Percentiles rank a stretch among this genome's conserved stretches.
Conservation (phyloP, 2,329 filamentous ascomycete genomes). For the Alternaria alternata region DNA sequence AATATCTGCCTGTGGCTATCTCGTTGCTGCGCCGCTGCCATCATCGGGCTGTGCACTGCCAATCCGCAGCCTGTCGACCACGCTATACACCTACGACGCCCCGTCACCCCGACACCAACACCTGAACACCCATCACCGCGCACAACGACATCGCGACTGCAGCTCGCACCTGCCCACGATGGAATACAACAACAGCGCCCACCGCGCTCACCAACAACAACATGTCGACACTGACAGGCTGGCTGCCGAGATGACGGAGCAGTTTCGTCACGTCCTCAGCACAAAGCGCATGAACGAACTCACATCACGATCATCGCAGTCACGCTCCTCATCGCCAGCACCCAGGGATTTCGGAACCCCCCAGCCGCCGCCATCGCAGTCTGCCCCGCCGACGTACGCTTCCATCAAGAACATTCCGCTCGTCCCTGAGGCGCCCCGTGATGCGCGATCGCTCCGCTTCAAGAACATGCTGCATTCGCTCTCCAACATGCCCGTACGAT, state of each 20-base stretch:
- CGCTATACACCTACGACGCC: conserved; percentile 17
- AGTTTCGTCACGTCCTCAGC: conserved; percentile 87
- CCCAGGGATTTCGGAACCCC: conserved; percentile 57
- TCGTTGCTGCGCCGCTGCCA: conserved; percentile 30
- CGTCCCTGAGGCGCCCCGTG: conserved; percentile 74
- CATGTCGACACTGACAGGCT: conserved; percentile 42
- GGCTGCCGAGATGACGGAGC: conserved; percentile 79
- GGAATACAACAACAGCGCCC: conserved; percentile 45
- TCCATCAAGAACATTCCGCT: conserved; percentile 71
- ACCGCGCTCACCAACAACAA: conserved; percentile 32
- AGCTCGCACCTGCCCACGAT: conserved; percentile 38
- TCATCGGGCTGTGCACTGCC: conserved; percentile 34
- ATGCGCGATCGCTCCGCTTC: conserved; percentile 59
- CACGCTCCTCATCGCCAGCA: conserved; percentile 67
- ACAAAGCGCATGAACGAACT: conserved; percentile 88
- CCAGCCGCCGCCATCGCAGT: conserved; percentile 43
- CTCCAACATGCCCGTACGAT: conserved; percentile 88
- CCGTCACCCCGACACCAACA: conserved; percentile 19
- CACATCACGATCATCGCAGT: conserved; percentile 65
- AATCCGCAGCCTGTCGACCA: conserved; percentile 24
- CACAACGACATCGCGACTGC: conserved; percentile 23
- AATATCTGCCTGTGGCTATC: conserved; percentile 22
- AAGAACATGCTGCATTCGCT: conserved; percentile 81
- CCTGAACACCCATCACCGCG: conserved; percentile 14
- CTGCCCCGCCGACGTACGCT: conserved; percentile 65